Conservation (phyloP, 2,329 filamentous ascomycete genomes). For the Fusarium proliferatum region DNA sequence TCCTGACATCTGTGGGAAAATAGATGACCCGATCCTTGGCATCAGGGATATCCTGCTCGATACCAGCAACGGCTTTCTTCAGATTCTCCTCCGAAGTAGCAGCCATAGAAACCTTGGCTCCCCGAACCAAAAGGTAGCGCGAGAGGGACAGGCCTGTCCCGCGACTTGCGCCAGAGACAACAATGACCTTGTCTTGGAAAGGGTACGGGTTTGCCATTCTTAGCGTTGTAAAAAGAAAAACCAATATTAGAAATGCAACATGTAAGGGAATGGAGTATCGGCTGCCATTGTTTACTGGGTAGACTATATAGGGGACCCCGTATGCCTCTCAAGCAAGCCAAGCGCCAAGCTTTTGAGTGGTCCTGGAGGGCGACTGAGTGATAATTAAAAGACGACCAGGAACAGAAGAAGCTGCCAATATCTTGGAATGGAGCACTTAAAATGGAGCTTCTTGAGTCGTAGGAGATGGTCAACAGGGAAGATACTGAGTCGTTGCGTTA, state of each 20-base stretch:
- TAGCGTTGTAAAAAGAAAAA: neutral
- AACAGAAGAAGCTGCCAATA: neutral
- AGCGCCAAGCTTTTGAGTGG: neutral
- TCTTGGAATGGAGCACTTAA: neutral
- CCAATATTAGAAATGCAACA: neutral
- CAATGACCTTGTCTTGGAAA: slow-evolving; percentile 65
- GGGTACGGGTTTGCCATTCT: slow-evolving; percentile 42
- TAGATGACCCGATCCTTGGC: slow-evolving; percentile 38
- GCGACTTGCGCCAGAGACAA: slow-evolving; percentile 70
- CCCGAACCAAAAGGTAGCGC: slow-evolving; percentile 58
- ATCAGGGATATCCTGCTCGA: slow-evolving; percentile 41
- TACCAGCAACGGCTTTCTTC: slow-evolving; percentile 36
- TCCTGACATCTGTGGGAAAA: slow-evolving; percentile 47
- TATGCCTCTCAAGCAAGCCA: neutral
- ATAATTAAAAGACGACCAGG: neutral
- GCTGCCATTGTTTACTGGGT: neutral
- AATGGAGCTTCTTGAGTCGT: neutral
- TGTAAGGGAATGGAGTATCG: neutral
- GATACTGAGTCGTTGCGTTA: neutral
- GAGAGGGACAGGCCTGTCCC: slow-evolving; percentile 67
- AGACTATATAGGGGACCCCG: slow-evolving; percentile 17
- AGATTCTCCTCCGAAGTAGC: slow-evolving; percentile 46
- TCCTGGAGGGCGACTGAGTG: neutral
- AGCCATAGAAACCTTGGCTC: slow-evolving; percentile 48
- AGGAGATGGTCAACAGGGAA: neutral